Conservation (phyloP, 225 moss, liverwort and hornwort species). For the Marchantia paleacea region DNA sequence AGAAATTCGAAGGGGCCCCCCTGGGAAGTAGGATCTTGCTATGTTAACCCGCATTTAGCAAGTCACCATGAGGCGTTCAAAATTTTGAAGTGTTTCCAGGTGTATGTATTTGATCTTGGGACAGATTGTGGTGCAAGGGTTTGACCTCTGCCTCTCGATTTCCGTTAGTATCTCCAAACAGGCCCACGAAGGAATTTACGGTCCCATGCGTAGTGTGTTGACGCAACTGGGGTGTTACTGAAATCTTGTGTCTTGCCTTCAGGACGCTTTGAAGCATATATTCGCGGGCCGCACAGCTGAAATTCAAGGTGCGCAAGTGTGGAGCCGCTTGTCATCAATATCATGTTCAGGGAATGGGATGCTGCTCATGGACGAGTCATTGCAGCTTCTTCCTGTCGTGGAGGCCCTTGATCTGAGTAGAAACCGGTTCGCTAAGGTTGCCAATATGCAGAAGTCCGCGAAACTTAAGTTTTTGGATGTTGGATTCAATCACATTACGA, state of each 20-base stretch:
- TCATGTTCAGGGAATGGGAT: constrained; percentile 90
- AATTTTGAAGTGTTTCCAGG: not conserved
- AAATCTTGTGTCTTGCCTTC: constrained; percentile 4
- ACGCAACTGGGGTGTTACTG: too few species aligned
- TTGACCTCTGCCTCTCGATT: not conserved
- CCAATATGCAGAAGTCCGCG: constrained; percentile 78
- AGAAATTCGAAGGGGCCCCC: too few species aligned
- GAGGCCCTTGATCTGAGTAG: constrained; percentile 87
- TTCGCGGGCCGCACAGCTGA: constrained; percentile 93
- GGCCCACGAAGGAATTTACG: not conserved
- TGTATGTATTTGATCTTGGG: not conserved
- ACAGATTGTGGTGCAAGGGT: not conserved
- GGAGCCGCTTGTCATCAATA: constrained; percentile 75
- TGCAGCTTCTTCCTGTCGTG: constrained; percentile 84
- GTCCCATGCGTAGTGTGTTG: not conserved
- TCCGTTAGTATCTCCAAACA: too few species aligned
- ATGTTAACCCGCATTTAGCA: too few species aligned
- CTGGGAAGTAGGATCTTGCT: not conserved
- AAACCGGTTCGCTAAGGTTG: constrained; percentile 79
- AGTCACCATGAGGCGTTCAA: not conserved
- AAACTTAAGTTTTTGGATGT: constrained; percentile 81
- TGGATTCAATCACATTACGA: constrained; percentile 88
- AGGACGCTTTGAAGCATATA: constrained; percentile 94
- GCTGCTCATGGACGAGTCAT: constrained; percentile 89
- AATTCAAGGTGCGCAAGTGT: constrained; percentile 75